phyloP scores from a whole-genome alignment of 192 early-diverging fungal species.

The Coemansia sp. region DNA sequence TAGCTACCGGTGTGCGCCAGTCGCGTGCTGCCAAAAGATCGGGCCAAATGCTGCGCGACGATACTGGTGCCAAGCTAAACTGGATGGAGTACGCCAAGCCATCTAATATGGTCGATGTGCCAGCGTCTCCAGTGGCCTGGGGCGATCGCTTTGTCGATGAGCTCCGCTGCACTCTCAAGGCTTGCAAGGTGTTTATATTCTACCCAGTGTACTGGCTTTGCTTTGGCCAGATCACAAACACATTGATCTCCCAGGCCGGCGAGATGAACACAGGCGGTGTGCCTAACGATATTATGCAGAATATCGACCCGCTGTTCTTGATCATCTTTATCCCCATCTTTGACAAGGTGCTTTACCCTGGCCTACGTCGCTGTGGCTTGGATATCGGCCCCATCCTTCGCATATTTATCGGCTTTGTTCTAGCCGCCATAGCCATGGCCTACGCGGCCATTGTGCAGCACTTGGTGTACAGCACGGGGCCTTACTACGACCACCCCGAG shows the following conservation, averaged over 20 bases:
- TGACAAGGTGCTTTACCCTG: slow-evolving; percentile 62
- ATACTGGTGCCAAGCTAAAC: slow-evolving; percentile 3
- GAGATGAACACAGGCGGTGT: slow-evolving; percentile 58
- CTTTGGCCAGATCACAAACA: slow-evolving; percentile 63
- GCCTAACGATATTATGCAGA: slow-evolving; percentile 68
- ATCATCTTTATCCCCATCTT: slow-evolving; percentile 71
- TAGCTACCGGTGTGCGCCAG: slow-evolving; percentile 21
- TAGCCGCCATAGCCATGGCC: slow-evolving; percentile 57
- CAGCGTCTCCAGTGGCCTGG: slow-evolving; percentile 3
- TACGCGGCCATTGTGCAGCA: slow-evolving; percentile 63
- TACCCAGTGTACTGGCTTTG: slow-evolving; percentile 42
- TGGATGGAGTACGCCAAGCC: slow-evolving; percentile 36
- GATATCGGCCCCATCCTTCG: slow-evolving; percentile 61
- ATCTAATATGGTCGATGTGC: slow-evolving; percentile 15
- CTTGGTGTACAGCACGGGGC: slow-evolving; percentile 57
- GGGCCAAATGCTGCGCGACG: not conserved
- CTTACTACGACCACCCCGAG: slow-evolving; percentile 55
- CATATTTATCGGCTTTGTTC: slow-evolving; percentile 67
- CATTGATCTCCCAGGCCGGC: slow-evolving; percentile 61
- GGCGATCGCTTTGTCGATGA: slow-evolving; percentile 35
- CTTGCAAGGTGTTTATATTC: slow-evolving; percentile 42
- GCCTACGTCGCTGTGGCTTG: slow-evolving; percentile 53
- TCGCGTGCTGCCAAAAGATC: slow-evolving; percentile 18
- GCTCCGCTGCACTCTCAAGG: slow-evolving; percentile 19
- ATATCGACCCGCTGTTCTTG: slow-evolving; percentile 65